These are phyloP conservation scores for Hymenoscyphus fraxineus DNA, from an alignment of 2,329 filamentous ascomycete genomes.

Conservation along the genomic window DNA sequence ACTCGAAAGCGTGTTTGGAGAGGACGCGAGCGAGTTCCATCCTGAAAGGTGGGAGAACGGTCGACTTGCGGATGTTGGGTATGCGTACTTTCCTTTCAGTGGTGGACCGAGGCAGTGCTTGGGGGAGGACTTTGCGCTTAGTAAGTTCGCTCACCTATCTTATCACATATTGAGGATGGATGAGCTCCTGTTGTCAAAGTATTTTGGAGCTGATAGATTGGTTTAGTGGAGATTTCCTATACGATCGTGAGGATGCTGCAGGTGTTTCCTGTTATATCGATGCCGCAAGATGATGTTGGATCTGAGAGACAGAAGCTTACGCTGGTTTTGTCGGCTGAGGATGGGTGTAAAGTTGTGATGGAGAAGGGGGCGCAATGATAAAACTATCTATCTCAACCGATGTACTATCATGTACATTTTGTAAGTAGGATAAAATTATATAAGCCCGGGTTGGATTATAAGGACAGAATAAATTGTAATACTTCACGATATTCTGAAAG, in stretches of 20 bases:
- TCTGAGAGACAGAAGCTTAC: constrained; percentile 23
- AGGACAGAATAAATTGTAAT: too few species aligned
- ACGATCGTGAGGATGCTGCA: constrained; percentile 35
- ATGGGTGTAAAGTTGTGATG: constrained; percentile 21
- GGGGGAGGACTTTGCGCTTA: constrained; percentile 36
- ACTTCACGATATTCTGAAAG: too few species aligned
- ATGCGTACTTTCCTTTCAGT: constrained; percentile 37
- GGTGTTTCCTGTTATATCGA: constrained; percentile 12
- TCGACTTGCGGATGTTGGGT: constrained; percentile 39
- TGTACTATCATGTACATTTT: too few species aligned
- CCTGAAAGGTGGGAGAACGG: constrained; percentile 34
- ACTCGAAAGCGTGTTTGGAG: constrained; percentile 34
- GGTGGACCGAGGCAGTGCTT: constrained; percentile 36
- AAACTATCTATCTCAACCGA: too few species aligned
- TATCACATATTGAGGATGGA: too few species aligned
- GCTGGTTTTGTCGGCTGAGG: constrained; percentile 21
- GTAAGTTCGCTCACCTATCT: background rate
- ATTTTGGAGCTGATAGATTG: too few species aligned
- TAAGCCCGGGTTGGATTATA: too few species aligned
- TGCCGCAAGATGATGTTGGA: constrained; percentile 16
- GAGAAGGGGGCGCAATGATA: background rate
- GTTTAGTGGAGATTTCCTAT: constrained; percentile 32
- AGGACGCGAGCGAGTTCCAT: constrained; percentile 33
- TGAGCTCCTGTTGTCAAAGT: too few species aligned
- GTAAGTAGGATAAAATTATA: too few species aligned